Evolutionary conservation across 2,329 filamentous ascomycete species (phyloP).

Genomic region (Dryadomyces quercivorus): DNA sequence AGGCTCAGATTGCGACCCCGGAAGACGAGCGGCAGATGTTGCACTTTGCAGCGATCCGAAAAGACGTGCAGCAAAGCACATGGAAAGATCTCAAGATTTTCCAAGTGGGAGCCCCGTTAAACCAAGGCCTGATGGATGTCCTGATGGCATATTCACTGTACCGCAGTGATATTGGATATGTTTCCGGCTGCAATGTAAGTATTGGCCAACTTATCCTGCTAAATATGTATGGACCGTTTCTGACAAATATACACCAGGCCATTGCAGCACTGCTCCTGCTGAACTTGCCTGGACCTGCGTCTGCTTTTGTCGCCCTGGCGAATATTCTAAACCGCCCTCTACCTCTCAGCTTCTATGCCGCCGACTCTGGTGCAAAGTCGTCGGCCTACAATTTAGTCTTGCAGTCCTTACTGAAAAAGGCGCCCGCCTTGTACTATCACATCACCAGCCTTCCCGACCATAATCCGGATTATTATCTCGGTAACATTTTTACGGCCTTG

Average conservation of each 20-base stretch:
- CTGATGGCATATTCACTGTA: slow-evolving; percentile 74
- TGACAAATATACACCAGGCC: slow-evolving; percentile 30
- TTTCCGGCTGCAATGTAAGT: slow-evolving; percentile 62
- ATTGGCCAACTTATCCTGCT: not conserved
- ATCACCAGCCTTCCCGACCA: slow-evolving; percentile 38
- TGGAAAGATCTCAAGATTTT: slow-evolving; percentile 67
- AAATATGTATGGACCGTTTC: not conserved
- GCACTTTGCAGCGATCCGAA: slow-evolving; percentile 52
- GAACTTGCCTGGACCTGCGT: slow-evolving; percentile 50
- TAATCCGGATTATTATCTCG: slow-evolving; percentile 42
- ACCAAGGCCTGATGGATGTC: slow-evolving; percentile 57
- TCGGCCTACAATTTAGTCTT: slow-evolving; percentile 59
- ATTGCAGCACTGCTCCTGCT: slow-evolving; percentile 63
- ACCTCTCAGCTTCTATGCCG: slow-evolving; percentile 62
- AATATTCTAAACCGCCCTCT: slow-evolving; percentile 69
- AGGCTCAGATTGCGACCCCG: slow-evolving; percentile 33
- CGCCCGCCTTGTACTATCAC: slow-evolving; percentile 50
- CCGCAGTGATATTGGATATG: slow-evolving; percentile 67
- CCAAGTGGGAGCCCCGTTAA: slow-evolving; percentile 50
- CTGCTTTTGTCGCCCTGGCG: slow-evolving; percentile 59
- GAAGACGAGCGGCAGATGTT: slow-evolving; percentile 43
- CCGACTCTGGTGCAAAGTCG: slow-evolving; percentile 54
- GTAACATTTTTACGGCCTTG: slow-evolving; percentile 48
- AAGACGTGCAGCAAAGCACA: slow-evolving; percentile 50
- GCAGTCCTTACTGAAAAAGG: slow-evolving; percentile 53